phyloP scores from a whole-genome alignment of 23 red algal species.

The Cyanidiococcus yangmingshanensis region DNA sequence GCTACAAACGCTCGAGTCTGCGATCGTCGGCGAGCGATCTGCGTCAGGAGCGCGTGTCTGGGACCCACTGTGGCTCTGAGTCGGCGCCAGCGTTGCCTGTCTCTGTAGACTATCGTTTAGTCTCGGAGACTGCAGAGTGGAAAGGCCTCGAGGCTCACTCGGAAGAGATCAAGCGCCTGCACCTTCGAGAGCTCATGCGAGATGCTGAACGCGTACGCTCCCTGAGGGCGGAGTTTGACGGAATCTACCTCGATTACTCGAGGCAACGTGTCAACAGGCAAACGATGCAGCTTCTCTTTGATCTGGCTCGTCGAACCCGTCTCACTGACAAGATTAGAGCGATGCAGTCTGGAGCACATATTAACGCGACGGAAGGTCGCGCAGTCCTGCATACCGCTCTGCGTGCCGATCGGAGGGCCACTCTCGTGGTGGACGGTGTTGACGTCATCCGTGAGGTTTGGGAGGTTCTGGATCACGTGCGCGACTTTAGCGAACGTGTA shows the following conservation, averaged over 20 bases:
- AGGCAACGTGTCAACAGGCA: constrained; percentile 62
- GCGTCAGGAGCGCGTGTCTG: background rate
- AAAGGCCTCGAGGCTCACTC: background rate
- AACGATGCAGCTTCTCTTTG: constrained; percentile 44
- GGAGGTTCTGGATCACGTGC: constrained; percentile 53
- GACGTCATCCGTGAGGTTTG: constrained; percentile 76
- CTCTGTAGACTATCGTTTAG: background rate
- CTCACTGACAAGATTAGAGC: constrained; percentile 52
- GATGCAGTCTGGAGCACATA: constrained; percentile 61
- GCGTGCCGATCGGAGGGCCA: constrained; percentile 43
- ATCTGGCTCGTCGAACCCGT: constrained; percentile 36
- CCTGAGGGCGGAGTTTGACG: constrained; percentile 50
- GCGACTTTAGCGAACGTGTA: constrained; percentile 55
- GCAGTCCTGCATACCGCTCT: constrained; percentile 88
- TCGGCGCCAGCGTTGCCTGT: background rate
- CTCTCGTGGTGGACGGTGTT: constrained; percentile 53
- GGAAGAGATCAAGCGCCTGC: background rate
- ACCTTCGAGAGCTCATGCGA: constrained; percentile 12
- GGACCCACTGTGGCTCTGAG: background rate
- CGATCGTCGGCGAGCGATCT: background rate
- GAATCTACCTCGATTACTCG: constrained; percentile 76
- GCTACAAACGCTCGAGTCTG: background rate
- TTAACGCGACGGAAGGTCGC: constrained; percentile 75
- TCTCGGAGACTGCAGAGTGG: constrained; percentile 17
- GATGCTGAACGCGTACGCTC: constrained; percentile 39